Conservation (phyloP, 164 flowering plant species). For the grape (Vitis vinifera) region DNA sequence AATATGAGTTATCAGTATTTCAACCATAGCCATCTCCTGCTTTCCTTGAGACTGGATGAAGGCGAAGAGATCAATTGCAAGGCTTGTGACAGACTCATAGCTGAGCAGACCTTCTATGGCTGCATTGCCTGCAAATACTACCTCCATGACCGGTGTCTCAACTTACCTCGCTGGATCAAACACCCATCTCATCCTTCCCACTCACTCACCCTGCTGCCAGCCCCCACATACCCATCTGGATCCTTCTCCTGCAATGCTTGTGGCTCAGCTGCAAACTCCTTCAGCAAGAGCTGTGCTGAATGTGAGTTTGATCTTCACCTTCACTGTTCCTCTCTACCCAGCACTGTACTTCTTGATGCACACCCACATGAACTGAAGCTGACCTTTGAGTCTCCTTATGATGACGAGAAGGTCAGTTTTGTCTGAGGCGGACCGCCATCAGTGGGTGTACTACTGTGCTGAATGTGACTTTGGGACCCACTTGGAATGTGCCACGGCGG, state of each 20-base stretch:
- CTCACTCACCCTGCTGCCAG: constrained; percentile 1
- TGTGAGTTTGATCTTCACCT: constrained; percentile 26
- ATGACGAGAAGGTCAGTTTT: neutral
- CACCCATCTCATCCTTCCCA: constrained; percentile 12
- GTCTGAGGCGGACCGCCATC: neutral
- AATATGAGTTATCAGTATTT: constrained; percentile 3
- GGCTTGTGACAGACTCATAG: neutral
- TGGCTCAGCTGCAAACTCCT: constrained; percentile 4
- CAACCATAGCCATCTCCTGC: constrained; percentile 9
- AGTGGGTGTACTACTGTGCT: constrained; percentile 10
- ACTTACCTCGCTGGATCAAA: neutral
- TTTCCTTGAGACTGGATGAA: neutral
- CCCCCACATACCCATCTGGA: neutral
- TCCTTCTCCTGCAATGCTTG: constrained; percentile 4
- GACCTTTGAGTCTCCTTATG: neutral
- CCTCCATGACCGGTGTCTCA: constrained; percentile 11
- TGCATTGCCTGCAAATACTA: constrained; percentile 8
- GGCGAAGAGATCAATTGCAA: neutral
- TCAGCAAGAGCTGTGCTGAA: constrained; percentile 19
- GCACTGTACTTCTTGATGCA: constrained; percentile 7
- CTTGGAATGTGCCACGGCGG: constrained; percentile 4
- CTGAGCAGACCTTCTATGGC: constrained; percentile 9
- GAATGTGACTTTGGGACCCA: constrained; percentile 14
- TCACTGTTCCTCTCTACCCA: constrained; percentile 19
- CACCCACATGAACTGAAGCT: constrained; percentile 19